Percentiles rank a stretch among this genome's conserved stretches.
Evolutionary conservation across 1,284 basidiomycete species (phyloP).

Genomic region (Phellopilus nigrolimitatus): DNA sequence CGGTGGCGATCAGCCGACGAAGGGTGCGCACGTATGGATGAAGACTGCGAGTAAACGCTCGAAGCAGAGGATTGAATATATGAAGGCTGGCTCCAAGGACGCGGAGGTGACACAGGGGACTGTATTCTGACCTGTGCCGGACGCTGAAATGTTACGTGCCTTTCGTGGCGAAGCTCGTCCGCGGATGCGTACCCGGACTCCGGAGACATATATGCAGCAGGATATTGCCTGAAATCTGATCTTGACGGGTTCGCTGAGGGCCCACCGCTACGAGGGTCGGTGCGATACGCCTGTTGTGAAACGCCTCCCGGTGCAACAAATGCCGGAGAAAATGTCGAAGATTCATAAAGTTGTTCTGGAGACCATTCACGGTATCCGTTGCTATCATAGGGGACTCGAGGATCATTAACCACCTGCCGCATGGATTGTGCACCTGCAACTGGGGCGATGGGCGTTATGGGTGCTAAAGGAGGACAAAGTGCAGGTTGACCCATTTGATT

Average conservation of each 20-base stretch:
- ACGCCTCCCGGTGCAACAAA: background rate
- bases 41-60: slow-evolving; percentile 6
- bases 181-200: background rate
- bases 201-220: background rate
- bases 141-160: slow-evolving; percentile 1
- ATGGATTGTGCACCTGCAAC: background rate
- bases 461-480: background rate
- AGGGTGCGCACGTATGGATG: background rate
- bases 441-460: background rate
- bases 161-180: background rate
- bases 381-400: background rate
- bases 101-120: background rate
- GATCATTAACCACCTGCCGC: too few species aligned
- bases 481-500: background rate
- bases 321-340: background rate
- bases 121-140: background rate
- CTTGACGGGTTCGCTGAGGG: slow-evolving; percentile 13
- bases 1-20: slow-evolving; percentile 12
- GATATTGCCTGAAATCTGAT: slow-evolving; percentile 6
- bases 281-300: background rate
- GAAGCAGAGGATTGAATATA: background rate
- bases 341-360: slow-evolving; percentile 14
- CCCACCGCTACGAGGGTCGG: background rate
- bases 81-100: slow-evolving; percentile 3
- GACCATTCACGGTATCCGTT: slow-evolving; percentile 3